Evolutionary conservation across 1,139 yeast genomes (phyloP), one percentile per base, ranked within the genome.

Genomic region (Scheffersomyces insectosa): DNA sequence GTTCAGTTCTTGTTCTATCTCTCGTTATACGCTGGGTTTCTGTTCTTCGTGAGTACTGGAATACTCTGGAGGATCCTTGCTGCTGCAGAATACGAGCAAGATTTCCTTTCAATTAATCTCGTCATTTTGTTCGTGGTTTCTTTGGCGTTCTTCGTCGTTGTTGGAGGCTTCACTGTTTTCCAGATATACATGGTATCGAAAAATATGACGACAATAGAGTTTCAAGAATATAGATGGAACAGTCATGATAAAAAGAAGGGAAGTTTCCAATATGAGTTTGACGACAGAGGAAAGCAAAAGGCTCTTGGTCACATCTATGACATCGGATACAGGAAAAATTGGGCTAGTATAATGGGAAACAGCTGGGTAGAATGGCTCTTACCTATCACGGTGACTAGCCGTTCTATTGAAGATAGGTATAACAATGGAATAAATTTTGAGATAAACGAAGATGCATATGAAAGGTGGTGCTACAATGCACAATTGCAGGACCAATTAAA

Each of bases 121-220:
- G 72, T 90, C 41, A 66, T 85, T 11, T 69, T 85, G 35, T 77
- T 80, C 48, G 68, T 88, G 3, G 45, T 88, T 1, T 76, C 88
- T 1, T 55, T 81, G 8, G 80, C 86, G n/a, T 79, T 88, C 57
- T 74, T 75, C n/a, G 49, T 87, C 0, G 78, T 95, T 2, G 73
- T 88, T 11, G 60, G 73, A 0, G 60, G 77, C 0, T 91, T 93
- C 61, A 65, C 81, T 0, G 67, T 63, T 1, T 85, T 85, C 59
- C 79, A 85, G 43, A 46, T 83, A 3, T 88, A 80, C 53, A 74
- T 88, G 52, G 62, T 88, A 10, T 48, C 80, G 13, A 64, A 61
- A 8, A 93, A 93, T 62, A 69, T 72, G 46, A 90, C 98, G 9
- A 93, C 98, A 0, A 77, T 93, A 25, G 99, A 93, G 63, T 70